Base-by-base conservation (phyloP, 768 basidiomycete species). In the Tricholomella constricta region DNA sequence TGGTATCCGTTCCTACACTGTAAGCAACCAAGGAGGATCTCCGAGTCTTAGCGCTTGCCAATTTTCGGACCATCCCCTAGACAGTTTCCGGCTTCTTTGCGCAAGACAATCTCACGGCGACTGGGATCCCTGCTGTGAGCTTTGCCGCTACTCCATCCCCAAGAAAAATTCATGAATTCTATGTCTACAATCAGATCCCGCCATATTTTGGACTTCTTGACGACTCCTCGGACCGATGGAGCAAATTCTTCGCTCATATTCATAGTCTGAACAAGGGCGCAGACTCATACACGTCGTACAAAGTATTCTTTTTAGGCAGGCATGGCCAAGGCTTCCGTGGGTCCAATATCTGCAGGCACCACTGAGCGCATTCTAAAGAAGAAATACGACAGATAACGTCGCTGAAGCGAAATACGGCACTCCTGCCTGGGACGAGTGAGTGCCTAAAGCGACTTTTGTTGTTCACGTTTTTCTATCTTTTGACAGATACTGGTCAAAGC, bases 281-380 rank as follows among this genome's bases (percentile, higher is more conserved):
- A 1, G 65, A 67, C 1, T 45, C 60, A 0, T 70, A 67, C 2
- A 72, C 72, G 20, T 67, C 67, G 10, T 85, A 84, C 70, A 91
- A 90, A 59, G 71, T 88, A 11, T 71, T 91, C 49, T 80, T 86
- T 52, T 66, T 90, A 2, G 80, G 79, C 2, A 73, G 89, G 57
- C 89, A 92, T 55, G 89, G 89, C 1, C 73, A 91, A 66, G 89
- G 88, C 49, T 81, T 77, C 60, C 88, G 88, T 89, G 65, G 58
- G 86, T 71, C 40, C 8, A n/a, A 3, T 32, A 9, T 32, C 31
- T 32, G 10, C 9, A 14, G 31, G 9, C 10, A 10, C 11, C 31
- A 32, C n/a, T n/a, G n/a, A n/a, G n/a, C n/a, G n/a, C n/a, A n/a
- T n/a, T n/a, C n/a, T n/a, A n/a, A 31, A 6, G 29, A 31, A 32